Conservation (phyloP, 1,139 yeast genomes). For the Kodamaea derodonti region DNA sequence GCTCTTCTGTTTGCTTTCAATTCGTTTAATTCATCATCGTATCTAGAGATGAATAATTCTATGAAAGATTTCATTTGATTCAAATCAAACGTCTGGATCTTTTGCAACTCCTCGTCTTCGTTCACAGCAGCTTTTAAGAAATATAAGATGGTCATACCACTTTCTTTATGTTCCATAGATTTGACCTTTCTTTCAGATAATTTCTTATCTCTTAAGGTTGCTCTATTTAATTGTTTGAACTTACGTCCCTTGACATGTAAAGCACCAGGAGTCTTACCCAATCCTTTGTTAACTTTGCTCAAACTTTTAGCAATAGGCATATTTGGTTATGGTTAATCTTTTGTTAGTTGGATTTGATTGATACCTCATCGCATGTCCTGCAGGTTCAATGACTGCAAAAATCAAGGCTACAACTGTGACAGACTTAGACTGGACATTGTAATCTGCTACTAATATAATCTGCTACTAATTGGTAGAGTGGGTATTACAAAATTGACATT, state of each 20-base stretch:
- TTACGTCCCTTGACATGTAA: slow-evolving; percentile 89
- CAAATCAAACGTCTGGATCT: slow-evolving; percentile 38
- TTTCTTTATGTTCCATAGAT: slow-evolving; percentile 55
- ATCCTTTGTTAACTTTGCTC: slow-evolving; percentile 63
- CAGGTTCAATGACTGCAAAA: too few relatives aligned
- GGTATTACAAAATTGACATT: too few relatives aligned
- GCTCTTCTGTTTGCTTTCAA: slow-evolving; percentile 64
- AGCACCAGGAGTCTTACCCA: slow-evolving; percentile 46
- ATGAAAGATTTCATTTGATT: slow-evolving; percentile 61
- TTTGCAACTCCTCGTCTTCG: slow-evolving; percentile 37
- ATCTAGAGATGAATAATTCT: slow-evolving; percentile 61
- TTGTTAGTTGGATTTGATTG: too few relatives aligned
- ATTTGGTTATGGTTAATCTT: too few relatives aligned
- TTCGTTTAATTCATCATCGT: slow-evolving; percentile 65
- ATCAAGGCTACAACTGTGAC: too few relatives aligned
- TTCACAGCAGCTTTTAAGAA: slow-evolving; percentile 64
- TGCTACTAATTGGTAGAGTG: too few relatives aligned
- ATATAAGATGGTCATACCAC: slow-evolving; percentile 53
- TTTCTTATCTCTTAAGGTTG: slow-evolving; percentile 78
- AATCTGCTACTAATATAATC: too few relatives aligned
- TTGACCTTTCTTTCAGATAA: slow-evolving; percentile 54
- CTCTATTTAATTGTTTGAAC: slow-evolving; percentile 77
- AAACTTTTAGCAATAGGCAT: slow-evolving; percentile 84
- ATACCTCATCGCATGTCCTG: neutral
- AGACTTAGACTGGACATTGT: too few relatives aligned